Evolutionary conservation across 2,329 filamentous ascomycete genomes (phyloP).

Genomic region (Neofusicoccum umdonicola): DNA sequence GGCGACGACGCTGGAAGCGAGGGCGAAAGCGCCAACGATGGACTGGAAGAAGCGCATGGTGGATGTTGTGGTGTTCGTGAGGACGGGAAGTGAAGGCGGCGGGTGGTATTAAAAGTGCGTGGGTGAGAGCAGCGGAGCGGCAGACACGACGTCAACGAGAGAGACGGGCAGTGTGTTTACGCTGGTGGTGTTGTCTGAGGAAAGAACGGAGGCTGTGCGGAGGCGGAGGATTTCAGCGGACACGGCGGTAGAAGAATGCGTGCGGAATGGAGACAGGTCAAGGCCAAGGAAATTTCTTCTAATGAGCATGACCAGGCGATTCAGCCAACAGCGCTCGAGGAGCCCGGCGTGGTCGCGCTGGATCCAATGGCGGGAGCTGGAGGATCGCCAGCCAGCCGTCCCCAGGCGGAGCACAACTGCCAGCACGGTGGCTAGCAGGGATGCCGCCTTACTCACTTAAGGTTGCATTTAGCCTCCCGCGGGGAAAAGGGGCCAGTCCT

Average conservation of each 20-base stretch:
- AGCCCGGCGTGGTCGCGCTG: background rate
- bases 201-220: constrained; percentile 1
- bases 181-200: background rate
- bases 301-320: constrained; percentile 10
- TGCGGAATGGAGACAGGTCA: background rate
- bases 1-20: constrained; percentile 44
- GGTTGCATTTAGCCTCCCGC: constrained; percentile 16
- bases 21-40: constrained; percentile 44
- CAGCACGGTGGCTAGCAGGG: constrained; percentile 1
- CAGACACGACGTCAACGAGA: background rate
- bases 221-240: background rate
- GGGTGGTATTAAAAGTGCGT: background rate
- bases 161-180: constrained; percentile 7
- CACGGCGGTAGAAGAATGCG: constrained; percentile 1
- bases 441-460: background rate
- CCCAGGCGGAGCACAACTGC: background rate
- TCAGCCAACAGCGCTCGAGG: background rate
- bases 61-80: constrained; percentile 13
- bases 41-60: constrained; percentile 53
- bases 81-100: constrained; percentile 16
- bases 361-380: constrained; percentile 5
- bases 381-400: constrained; percentile 4
- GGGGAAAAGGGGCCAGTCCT: constrained; percentile 2
- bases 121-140: background rate
- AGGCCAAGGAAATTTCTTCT: constrained; percentile 15